These are phyloP conservation scores for Boletus bicolor DNA, from an alignment of 768 basidiomycete species.

Conservation along the genomic window DNA sequence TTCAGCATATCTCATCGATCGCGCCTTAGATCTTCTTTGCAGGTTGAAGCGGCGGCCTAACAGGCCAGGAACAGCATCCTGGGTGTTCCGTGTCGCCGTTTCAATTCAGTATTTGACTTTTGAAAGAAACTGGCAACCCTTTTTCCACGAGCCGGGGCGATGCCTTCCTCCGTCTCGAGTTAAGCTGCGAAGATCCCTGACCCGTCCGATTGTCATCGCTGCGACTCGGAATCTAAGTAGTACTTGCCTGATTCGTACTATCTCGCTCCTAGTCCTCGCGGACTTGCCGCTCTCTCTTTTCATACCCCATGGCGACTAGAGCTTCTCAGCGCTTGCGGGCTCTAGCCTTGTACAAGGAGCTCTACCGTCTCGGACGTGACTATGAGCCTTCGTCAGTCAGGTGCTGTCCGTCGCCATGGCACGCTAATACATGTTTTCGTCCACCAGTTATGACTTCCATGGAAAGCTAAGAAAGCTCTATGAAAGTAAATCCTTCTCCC, in stretches of 20 bases:
- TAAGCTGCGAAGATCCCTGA: too few relatives aligned
- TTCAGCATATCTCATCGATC: too few relatives aligned
- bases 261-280: neutral
- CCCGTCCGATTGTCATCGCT: too few relatives aligned
- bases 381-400: constrained; percentile 73
- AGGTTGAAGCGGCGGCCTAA: neutral
- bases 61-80: neutral
- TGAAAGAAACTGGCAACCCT: too few relatives aligned
- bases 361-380: constrained; percentile 75
- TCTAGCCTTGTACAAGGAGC: constrained; percentile 76
- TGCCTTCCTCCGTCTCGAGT: too few relatives aligned
- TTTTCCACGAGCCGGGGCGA: too few relatives aligned
- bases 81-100: too few relatives aligned
- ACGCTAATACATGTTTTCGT: constrained; percentile 6
- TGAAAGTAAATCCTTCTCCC: constrained; percentile 52
- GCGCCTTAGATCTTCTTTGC: neutral
- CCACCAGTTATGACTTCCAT: constrained; percentile 70
- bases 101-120: too few relatives aligned
- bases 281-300: neutral
- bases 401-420: constrained; percentile 7
- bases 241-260: neutral
- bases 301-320: constrained; percentile 42
- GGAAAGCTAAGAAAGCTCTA: constrained; percentile 66
- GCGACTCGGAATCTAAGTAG: too few relatives aligned
- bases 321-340: constrained; percentile 56